phyloP scores from a whole-genome alignment of 1,139 yeast genomes.

The Geotrichum bryndzae region DNA sequence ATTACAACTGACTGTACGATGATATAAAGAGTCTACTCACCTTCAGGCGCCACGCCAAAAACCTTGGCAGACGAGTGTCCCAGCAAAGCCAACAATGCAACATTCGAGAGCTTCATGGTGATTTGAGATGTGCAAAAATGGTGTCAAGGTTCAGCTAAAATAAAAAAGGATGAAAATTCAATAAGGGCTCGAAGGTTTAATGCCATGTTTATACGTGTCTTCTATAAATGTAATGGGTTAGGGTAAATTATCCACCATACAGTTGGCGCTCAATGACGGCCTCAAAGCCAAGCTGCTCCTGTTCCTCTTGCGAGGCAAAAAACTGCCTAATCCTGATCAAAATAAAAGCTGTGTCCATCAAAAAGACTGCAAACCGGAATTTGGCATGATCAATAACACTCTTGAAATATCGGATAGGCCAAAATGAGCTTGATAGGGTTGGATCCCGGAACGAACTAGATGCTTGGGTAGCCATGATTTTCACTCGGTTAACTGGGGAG shows the following conservation, averaged over 20 bases:
- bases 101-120: slow-evolving; percentile 6
- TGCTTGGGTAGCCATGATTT: slow-evolving; percentile 55
- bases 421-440: not conserved
- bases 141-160: not conserved
- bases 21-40: slow-evolving; percentile 1
- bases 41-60: slow-evolving; percentile 14
- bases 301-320: not conserved
- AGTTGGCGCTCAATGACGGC: slow-evolving; percentile 15
- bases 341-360: slow-evolving; percentile 12
- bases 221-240: not conserved
- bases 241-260: not conserved
- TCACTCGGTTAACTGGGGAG: slow-evolving; percentile 67
- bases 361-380: slow-evolving; percentile 10
- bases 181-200: not conserved
- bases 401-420: slow-evolving; percentile 6
- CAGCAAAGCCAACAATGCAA: slow-evolving; percentile 7
- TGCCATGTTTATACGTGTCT: not conserved
- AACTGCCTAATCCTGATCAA: slow-evolving; percentile 16
- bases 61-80: slow-evolving; percentile 7
- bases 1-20: not conserved
- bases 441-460: slow-evolving; percentile 23
- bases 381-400: slow-evolving; percentile 9
- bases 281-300: slow-evolving; percentile 16
- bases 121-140: not conserved
- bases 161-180: not conserved